Percentiles rank a stretch among this genome's conserved stretches.
Conservation (phyloP, 164 flowering plant species). For the Kalanchoe fedtschenkoi region DNA sequence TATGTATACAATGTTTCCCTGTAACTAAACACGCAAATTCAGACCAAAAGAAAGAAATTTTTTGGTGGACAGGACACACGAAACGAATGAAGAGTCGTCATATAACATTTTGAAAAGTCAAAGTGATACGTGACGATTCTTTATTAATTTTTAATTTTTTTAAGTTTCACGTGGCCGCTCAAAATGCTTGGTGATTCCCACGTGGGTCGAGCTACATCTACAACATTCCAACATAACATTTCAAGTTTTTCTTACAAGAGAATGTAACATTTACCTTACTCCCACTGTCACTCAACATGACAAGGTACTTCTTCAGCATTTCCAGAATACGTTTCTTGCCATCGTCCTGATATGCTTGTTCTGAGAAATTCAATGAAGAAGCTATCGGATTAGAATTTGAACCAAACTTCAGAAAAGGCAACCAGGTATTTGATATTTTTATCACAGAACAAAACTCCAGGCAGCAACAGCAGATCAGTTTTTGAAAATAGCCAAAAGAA, state of each 20-base stretch:
- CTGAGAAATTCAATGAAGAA: slow-evolving; percentile 23
- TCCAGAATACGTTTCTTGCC: slow-evolving; percentile 44
- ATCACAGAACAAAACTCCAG: too few species aligned
- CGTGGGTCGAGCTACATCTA: too few species aligned
- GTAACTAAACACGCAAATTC: slow-evolving; percentile 23
- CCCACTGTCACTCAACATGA: slow-evolving; percentile 37
- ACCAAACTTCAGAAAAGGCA: background rate
- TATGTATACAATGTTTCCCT: slow-evolving; percentile 30
- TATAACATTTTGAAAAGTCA: too few species aligned
- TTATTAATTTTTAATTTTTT: too few species aligned
- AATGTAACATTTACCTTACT: slow-evolving; percentile 41
- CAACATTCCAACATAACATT: too few species aligned
- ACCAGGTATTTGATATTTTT: too few species aligned
- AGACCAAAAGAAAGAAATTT: background rate
- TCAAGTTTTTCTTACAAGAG: background rate
- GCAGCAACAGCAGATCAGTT: background rate
- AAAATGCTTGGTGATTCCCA: too few species aligned
- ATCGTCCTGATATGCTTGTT: slow-evolving; percentile 19
- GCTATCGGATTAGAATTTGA: slow-evolving; percentile 6
- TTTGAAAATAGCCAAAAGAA: background rate
- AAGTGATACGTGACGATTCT: too few species aligned
- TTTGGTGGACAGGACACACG: background rate
- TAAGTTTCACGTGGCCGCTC: too few species aligned
- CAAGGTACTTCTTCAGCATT: slow-evolving; percentile 36
- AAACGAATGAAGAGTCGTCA: too few species aligned